A percentile compares a stretch with the other conserved stretches of the same genome.
Conservation (phyloP, 139 green algal genomes). For the Auxenochlorella pyrenoidosa region DNA sequence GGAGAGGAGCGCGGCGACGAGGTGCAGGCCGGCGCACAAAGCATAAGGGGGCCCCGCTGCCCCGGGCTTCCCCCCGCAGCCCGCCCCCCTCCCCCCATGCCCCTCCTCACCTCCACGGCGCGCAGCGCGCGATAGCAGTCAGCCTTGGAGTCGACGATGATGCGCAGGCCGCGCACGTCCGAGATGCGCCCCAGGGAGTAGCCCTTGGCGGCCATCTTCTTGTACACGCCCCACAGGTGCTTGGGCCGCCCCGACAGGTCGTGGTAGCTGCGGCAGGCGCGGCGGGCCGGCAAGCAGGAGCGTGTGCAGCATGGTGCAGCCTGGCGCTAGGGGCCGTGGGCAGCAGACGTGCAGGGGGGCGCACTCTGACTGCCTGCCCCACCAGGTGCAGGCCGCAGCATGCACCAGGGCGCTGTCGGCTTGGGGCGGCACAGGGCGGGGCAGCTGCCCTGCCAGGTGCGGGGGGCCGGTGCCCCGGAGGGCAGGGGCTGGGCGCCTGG, state of each 20-base stretch:
- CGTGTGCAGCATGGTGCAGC: background rate
- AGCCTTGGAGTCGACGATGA: conserved; percentile 85
- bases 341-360: background rate
- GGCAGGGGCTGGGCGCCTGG: too few relatives aligned
- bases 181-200: conserved; percentile 68
- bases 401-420: background rate
- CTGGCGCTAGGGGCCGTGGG: background rate
- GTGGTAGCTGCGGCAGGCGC: conserved; percentile 49
- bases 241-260: conserved; percentile 93
- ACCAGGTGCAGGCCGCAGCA: background rate
- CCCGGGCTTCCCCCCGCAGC: too few relatives aligned
- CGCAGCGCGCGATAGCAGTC: conserved; percentile 90
- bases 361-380: background rate
- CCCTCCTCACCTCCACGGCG: conserved; percentile 68
- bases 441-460: too few relatives aligned
- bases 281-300: background rate
- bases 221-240: conserved; percentile 90
- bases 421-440: background rate
- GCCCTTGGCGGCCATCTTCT: conserved; percentile 84
- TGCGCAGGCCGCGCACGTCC: conserved; percentile 86
- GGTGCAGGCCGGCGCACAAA: too few relatives aligned
- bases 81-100: too few relatives aligned
- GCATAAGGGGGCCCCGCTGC: too few relatives aligned
- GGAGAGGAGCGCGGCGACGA: too few relatives aligned
- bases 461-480: too few relatives aligned